These are phyloP conservation scores for Adansonia rubrostipa DNA, from an alignment of 441 rosid genomes.

Conservation along the genomic window DNA sequence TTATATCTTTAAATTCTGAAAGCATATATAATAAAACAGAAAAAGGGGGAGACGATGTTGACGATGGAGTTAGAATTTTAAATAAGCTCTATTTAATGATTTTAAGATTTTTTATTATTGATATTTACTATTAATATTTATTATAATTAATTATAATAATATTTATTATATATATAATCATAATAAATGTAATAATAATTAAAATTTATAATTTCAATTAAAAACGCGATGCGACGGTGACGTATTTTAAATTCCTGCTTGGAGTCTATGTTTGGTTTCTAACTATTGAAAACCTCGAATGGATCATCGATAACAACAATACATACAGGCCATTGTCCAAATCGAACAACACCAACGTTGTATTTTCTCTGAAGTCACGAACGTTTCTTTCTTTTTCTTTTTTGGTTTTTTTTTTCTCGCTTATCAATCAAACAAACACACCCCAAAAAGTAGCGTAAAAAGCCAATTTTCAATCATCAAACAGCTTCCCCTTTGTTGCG, in stretches of 20 bases:
- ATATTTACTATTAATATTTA: too few relatives aligned
- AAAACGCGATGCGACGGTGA: too few relatives aligned
- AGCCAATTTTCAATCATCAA: background rate
- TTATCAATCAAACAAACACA: background rate
- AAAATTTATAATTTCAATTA: too few relatives aligned
- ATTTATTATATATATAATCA: too few relatives aligned
- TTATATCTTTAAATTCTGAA: too few relatives aligned
- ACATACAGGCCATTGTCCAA: background rate
- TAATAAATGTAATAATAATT: too few relatives aligned
- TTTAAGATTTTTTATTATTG: too few relatives aligned
- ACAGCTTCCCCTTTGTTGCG: background rate
- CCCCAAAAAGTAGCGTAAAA: background rate
- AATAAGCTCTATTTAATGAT: too few relatives aligned
- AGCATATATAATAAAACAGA: background rate
- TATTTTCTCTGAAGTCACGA: background rate
- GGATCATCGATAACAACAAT: background rate
- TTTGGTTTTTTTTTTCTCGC: background rate
- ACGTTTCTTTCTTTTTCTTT: background rate
- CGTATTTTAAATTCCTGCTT: too few relatives aligned
- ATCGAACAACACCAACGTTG: background rate
- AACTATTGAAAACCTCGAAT: background rate
- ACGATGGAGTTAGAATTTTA: too few relatives aligned
- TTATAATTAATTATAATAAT: too few relatives aligned
- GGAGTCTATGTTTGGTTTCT: slow-evolving; percentile 5
- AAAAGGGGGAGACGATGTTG: background rate